Evolutionary conservation across 179 eudicot genomes (phyloP).

Genomic region (Gypsophila paniculata): DNA sequence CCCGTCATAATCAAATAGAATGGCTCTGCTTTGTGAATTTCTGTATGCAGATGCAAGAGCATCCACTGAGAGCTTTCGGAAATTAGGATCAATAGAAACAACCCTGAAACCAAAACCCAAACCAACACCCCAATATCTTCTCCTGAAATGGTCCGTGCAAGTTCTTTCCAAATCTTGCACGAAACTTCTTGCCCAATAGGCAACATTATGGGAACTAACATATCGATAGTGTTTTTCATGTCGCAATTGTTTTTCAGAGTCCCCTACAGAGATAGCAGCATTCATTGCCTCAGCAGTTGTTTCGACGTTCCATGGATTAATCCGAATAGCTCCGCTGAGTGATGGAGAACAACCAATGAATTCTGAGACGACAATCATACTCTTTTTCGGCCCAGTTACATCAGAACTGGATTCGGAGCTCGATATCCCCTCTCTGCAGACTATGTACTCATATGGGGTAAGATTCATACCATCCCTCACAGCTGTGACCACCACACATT

Average conservation of each 20-base stretch:
- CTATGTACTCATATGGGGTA: conserved; percentile 70
- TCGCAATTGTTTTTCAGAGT: conserved; percentile 57
- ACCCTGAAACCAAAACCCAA: conserved; percentile 84
- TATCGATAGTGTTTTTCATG: conserved; percentile 81
- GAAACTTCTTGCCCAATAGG: conserved; percentile 80
- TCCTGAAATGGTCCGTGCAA: conserved; percentile 71
- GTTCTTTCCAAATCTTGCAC: conserved; percentile 80
- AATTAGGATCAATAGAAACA: conserved; percentile 79
- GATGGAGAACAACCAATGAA: conserved; percentile 88
- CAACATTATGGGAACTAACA: conserved; percentile 69
- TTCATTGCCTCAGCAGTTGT: conserved; percentile 77
- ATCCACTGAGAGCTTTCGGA: conserved; percentile 67
- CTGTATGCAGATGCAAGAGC: conserved; percentile 55
- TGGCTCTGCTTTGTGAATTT: conserved; percentile 67
- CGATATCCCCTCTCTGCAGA: conserved; percentile 54
- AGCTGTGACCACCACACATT: conserved; percentile 75
- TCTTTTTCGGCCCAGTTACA: conserved; percentile 47
- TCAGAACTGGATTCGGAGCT: conserved; percentile 41
- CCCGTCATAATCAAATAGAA: conserved; percentile 83
- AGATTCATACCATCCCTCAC: conserved; percentile 81
- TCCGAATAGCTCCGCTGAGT: conserved; percentile 77
- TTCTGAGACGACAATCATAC: conserved; percentile 80
- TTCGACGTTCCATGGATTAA: conserved; percentile 90
- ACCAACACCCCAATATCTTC: conserved; percentile 86
- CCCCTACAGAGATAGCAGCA: conserved; percentile 56